phyloP scores from a whole-genome alignment of 2,329 filamentous ascomycete species.

The Penicillium olsonii region DNA sequence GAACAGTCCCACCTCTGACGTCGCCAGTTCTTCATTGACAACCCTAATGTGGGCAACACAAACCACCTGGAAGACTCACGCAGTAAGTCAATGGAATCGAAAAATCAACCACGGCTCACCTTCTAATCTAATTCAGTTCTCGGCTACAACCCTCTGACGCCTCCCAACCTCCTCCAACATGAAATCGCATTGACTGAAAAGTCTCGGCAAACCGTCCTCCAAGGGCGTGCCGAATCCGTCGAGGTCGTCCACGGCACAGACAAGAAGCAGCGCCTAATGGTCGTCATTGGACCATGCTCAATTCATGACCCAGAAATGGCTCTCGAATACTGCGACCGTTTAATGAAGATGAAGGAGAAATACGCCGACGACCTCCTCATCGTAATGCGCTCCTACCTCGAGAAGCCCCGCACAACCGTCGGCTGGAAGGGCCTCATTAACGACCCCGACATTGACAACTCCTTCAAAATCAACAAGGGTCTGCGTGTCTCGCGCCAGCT shows the following conservation, averaged over 20 bases:
- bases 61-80: constrained; percentile 76
- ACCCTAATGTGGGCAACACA: constrained; percentile 76
- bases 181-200: constrained; percentile 65
- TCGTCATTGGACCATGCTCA: constrained; percentile 93
- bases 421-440: constrained; percentile 99
- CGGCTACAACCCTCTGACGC: constrained; percentile 89
- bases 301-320: constrained; percentile 93
- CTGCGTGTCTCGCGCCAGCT: constrained; percentile 82
- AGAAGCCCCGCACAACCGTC: constrained; percentile 96
- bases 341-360: constrained; percentile 81
- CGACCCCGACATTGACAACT: constrained; percentile 96
- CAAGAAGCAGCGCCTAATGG: constrained; percentile 60
- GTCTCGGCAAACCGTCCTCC: constrained; percentile 56
- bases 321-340: constrained; percentile 85
- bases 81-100: constrained; percentile 58
- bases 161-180: constrained; percentile 91
- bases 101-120: constrained; percentile 2
- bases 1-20: constrained; percentile 14
- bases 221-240: constrained; percentile 61
- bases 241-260: constrained; percentile 63
- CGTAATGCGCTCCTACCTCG: constrained; percentile 96
- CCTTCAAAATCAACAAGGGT: constrained; percentile 99
- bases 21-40: constrained; percentile 72
- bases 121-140: constrained; percentile 57
- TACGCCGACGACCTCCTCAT: constrained; percentile 87